Conservation (phyloP, 805 yeast species). For the Pichia insulana region DNA sequence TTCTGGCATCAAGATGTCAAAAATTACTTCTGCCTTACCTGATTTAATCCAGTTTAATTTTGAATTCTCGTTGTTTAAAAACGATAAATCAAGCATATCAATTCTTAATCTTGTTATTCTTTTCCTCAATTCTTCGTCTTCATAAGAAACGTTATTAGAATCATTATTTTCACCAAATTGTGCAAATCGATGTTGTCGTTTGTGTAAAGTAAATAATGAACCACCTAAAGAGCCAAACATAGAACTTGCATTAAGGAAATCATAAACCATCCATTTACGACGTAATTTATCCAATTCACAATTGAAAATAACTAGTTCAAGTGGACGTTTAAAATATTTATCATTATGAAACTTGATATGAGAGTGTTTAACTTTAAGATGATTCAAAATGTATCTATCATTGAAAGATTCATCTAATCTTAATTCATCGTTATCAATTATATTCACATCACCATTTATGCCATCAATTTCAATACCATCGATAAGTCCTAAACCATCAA, state of each 20-base stretch:
- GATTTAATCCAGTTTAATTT: slow-evolving; percentile 65
- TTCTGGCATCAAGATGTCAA: slow-evolving; percentile 67
- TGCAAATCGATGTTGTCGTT: slow-evolving; percentile 53
- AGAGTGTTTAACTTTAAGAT: slow-evolving; percentile 44
- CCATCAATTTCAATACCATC: slow-evolving; percentile 42
- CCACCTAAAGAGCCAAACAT: slow-evolving; percentile 70
- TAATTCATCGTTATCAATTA: slow-evolving; percentile 12
- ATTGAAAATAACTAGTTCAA: slow-evolving; percentile 51
- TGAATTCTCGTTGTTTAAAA: slow-evolving; percentile 23
- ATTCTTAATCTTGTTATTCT: slow-evolving; percentile 39
- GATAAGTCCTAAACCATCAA: slow-evolving; percentile 45
- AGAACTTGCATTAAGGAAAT: slow-evolving; percentile 60
- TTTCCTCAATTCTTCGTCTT: slow-evolving; percentile 35
- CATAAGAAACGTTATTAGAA: slow-evolving; percentile 11
- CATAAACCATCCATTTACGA: slow-evolving; percentile 49
- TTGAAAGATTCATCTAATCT: slow-evolving; percentile 19
- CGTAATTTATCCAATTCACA: slow-evolving; percentile 57
- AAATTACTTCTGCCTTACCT: slow-evolving; percentile 61
- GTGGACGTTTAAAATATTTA: slow-evolving; percentile 22
- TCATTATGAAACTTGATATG: slow-evolving; percentile 28
- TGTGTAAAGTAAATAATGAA: slow-evolving; percentile 68
- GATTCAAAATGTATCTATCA: slow-evolving; percentile 31
- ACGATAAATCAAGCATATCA: slow-evolving; percentile 30
- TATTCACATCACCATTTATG: slow-evolving; percentile 30
- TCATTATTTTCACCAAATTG: slow-evolving; percentile 26